Percentiles rank a stretch among this genome's conserved stretches.
Evolutionary conservation across 768 basidiomycete genomes (phyloP).

Genomic region (Suillus alpinus): DNA sequence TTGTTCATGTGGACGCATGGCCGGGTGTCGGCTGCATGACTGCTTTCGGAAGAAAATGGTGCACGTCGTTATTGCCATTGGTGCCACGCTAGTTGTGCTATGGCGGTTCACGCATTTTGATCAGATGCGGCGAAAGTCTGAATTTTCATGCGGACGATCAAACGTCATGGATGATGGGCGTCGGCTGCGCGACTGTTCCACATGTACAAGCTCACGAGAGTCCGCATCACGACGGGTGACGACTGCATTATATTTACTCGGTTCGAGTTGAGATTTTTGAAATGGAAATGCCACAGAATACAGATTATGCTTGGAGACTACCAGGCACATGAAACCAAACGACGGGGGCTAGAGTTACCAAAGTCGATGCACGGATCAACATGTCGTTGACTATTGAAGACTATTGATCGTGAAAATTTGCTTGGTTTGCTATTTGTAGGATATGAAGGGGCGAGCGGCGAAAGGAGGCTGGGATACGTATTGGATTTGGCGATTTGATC

Average conservation of each 20-base stretch:
- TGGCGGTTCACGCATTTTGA: neutral
- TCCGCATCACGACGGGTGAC: neutral
- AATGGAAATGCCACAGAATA: neutral
- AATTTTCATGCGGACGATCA: neutral
- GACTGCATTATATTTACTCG: neutral
- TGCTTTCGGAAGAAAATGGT: neutral
- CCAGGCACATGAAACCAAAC: neutral
- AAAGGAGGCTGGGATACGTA: neutral
- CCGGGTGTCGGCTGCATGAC: neutral
- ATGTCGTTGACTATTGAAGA: neutral
- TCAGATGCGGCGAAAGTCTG: neutral
- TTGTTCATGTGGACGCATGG: neutral
- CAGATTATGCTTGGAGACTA: neutral
- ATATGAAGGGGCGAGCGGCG: neutral
- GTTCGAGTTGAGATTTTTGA: neutral
- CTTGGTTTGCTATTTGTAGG: neutral
- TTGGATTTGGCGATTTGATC: neutral
- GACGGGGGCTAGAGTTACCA: neutral
- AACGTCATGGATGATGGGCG: neutral
- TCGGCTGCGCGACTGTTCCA: neutral
- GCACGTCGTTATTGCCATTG: neutral
- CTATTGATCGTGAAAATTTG: neutral
- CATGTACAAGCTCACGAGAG: neutral
- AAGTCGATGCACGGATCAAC: neutral
- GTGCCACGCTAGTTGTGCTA: too few species aligned